Percentiles rank a stretch among this genome's conserved stretches.
Conservation (phyloP, 1,284 basidiomycete species). For the Apiotrichum domesticum region DNA sequence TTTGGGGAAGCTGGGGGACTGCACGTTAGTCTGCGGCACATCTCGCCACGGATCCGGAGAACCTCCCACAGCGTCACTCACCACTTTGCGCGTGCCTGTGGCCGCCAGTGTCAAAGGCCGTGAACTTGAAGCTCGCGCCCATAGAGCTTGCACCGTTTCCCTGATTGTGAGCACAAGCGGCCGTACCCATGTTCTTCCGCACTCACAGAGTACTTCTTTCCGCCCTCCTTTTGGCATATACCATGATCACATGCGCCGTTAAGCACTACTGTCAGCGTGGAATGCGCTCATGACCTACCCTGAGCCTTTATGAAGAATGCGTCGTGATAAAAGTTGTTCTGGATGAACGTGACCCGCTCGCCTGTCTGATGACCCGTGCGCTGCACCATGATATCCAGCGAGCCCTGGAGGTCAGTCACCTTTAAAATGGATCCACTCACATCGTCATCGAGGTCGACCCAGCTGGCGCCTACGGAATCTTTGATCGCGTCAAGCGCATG, state of each 20-base stretch:
- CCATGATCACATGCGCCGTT: conserved; percentile 84
- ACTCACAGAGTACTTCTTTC: conserved; percentile 64
- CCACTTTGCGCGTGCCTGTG: conserved; percentile 83
- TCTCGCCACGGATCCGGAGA: no score
- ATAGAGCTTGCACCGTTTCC: conserved; percentile 90
- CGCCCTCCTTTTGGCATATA: conserved; percentile 61
- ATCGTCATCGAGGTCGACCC: conserved; percentile 94
- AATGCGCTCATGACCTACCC: conserved; percentile 51
- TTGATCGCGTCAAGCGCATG: conserved; percentile 60
- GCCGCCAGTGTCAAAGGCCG: conserved; percentile 89
- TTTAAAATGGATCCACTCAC: conserved; percentile 51
- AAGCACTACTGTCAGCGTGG: conserved; percentile 55
- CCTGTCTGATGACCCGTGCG: conserved; percentile 59
- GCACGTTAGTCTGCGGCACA: conserved; percentile 1
- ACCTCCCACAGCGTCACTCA: conserved; percentile 32
- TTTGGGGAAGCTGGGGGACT: conserved; percentile 90
- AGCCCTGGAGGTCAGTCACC: conserved; percentile 56
- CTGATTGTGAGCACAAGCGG: conserved; percentile 46
- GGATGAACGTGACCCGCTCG: conserved; percentile 65
- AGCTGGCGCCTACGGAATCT: conserved; percentile 74
- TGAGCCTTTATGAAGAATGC: conserved; percentile 98
- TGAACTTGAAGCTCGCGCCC: conserved; percentile 95
- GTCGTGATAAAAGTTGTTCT: conserved; percentile 98
- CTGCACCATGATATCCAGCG: conserved; percentile 86
- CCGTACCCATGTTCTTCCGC: not conserved